Evolutionary conservation across 495 filamentous ascomycete genomes (phyloP), one percentile per base, ranked within the genome.

Genomic region (Cenococcum geophilum): DNA sequence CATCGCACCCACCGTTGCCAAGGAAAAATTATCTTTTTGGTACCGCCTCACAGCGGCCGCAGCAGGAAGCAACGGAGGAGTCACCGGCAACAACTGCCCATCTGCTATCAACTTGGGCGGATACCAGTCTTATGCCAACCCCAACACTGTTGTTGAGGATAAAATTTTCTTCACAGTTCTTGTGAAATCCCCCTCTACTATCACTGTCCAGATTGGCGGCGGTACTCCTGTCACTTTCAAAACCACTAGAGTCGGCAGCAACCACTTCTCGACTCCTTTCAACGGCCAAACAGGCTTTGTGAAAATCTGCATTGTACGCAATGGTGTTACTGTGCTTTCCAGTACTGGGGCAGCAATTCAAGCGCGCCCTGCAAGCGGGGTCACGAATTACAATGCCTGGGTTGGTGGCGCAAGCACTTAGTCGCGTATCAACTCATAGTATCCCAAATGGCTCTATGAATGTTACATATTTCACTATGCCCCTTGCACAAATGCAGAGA

Each of bases 101-200:
- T 45, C 40, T 18, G 40, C 40, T 18, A 45, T 45, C 57, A 32
- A 18, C 57, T 25, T 50, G 43, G 42, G 40, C 45, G 57, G 23
- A 10, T 16, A 51, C 40, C n/a, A 49, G 50, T 10, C 40, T n/a
- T 49, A 18, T 18, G 40, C 11, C 40, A 10, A 45, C 18, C 57
- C 57, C 12, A 34, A n/a, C 18, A 12, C 18, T 8, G 5, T 18
- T n/a, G 32, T 59, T 11, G n/a, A 59, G 22, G 57, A 59, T 43
- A 37, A 59, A 18, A 21, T 59, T 12, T 59, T 59, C 43, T 25
- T 59, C 14, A 50, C 57, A 6, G 57, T 22, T 9, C 43, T 59
- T 6, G 18, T 59, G 1, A 51, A 22, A 8, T 50, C 57, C 27
- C 42, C 57, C 4, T 40, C 57, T 1, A 59, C 42, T 3, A 51